Base-by-base conservation (phyloP, 306 rosid genomes). In the Cucurbita argyrosperma region DNA sequence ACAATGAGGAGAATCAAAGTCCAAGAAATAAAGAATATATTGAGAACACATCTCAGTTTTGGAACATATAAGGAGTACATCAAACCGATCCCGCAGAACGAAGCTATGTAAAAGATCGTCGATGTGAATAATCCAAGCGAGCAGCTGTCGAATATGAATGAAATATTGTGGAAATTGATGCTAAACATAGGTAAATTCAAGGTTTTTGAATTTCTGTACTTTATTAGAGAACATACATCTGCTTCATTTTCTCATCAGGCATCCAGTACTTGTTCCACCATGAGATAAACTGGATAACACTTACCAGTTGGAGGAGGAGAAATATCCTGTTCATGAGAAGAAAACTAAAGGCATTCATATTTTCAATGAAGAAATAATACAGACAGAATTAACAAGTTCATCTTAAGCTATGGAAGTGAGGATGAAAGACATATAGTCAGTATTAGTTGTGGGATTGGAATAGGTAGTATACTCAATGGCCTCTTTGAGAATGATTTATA, bases 191-290 rank as follows among this genome's bases (percentile, higher is more conserved):
- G 15, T 62, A 4, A 16, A 62, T 37, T 62, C 7, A 39, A 62
- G 69, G 49, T 62, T 62, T 16, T n/a, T 7, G 13, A 7, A 39
- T 16, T 7, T 14, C 49, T 62, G 35, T 4, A 64, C 1, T n/a
- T 64, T 18, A 40, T 46, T 39, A 54, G 74, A 42, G 8, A 72
- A 30, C 12, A 58, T 78, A 87, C 96, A 92, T 87, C n/a, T 87
- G 83, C 80, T 88, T 90, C 58, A 62, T 85, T 75, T 82, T 83
- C 63, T 85, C 85, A 7, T 85, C 90, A 13, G 92, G 88, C 84
- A 81, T 88, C 96, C 98, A 90, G 78, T 82, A 90, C 69, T 92
- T 87, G 68, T 87, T 92, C 97, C 96, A 90, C 96, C 92, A 92
- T 59, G 74, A 80, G 77, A 92, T 92, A 53, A 90, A 90, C 78